Conservation (phyloP, 495 filamentous ascomycete species). For the Penicillium paxilli region DNA sequence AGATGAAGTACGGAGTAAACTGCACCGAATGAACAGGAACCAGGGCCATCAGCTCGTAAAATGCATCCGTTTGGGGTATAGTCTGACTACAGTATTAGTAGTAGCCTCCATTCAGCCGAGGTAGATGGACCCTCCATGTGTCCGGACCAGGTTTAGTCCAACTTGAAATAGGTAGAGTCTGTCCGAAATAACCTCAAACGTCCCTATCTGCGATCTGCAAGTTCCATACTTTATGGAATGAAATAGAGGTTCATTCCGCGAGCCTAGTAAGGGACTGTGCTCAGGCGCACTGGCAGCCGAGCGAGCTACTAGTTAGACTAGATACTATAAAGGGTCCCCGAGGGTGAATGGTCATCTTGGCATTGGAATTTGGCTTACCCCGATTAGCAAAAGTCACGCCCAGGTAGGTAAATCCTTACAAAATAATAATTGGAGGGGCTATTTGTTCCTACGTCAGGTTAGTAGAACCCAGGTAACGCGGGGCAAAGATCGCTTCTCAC, state of each 20-base stretch:
- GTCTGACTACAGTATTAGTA: too few species aligned
- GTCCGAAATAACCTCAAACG: slow-evolving; percentile 3
- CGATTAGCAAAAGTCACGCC: neutral
- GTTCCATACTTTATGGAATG: neutral
- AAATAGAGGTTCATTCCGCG: slow-evolving; percentile 6
- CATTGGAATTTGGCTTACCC: neutral
- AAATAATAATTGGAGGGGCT: too few species aligned
- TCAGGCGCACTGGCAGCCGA: too few species aligned
- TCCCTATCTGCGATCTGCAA: slow-evolving; percentile 1
- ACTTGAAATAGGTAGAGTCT: neutral
- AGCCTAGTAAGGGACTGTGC: slow-evolving; percentile 4
- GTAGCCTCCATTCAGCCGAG: neutral
- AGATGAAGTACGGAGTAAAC: too few species aligned
- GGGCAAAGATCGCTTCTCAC: neutral
- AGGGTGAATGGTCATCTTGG: neutral
- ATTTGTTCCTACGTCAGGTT: too few species aligned
- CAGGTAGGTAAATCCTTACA: neutral
- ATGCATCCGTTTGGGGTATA: slow-evolving; percentile 10
- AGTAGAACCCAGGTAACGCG: too few species aligned
- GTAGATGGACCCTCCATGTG: too few species aligned
- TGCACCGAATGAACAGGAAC: neutral
- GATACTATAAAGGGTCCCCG: too few species aligned
- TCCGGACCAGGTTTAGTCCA: too few species aligned
- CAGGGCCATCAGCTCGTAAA: slow-evolving; percentile 4
- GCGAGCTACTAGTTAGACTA: too few species aligned